phyloP scores from a whole-genome alignment of 2,329 filamentous ascomycete genomes.

The Diaporthe helianthi region DNA sequence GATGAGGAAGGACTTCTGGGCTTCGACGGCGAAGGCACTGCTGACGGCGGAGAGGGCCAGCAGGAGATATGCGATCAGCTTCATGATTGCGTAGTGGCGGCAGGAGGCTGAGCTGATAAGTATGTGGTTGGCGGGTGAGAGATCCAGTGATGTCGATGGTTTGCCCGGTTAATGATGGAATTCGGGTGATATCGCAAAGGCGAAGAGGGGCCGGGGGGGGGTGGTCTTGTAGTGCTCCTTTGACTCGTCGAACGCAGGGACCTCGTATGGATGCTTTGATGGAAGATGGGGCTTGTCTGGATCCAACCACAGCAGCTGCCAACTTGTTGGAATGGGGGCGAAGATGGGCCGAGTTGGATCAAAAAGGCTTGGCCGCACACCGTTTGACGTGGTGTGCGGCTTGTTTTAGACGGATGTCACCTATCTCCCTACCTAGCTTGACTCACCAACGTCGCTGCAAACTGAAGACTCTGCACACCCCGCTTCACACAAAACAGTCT shows the following conservation, averaged over 20 bases:
- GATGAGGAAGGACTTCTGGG: conserved; percentile 77
- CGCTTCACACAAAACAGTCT: background rate
- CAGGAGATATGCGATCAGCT: conserved; percentile 60
- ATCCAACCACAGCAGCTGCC: too few species aligned
- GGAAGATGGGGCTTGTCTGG: background rate
- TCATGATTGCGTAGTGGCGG: conserved; percentile 61
- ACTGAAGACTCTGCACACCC: background rate
- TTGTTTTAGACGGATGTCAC: conserved; percentile 11
- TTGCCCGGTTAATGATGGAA: background rate
- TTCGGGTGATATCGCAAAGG: background rate
- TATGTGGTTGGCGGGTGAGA: background rate
- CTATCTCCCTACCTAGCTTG: background rate
- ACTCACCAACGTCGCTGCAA: conserved; percentile 8
- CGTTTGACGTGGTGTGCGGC: conserved; percentile 9
- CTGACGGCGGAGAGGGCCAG: conserved; percentile 65
- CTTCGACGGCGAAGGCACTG: conserved; percentile 67
- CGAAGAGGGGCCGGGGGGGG: background rate
- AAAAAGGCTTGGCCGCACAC: conserved; percentile 11
- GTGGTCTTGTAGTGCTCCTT: background rate
- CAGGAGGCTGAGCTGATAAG: background rate
- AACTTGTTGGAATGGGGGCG: background rate
- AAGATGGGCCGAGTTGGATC: background rate
- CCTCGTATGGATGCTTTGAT: background rate
- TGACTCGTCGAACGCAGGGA: background rate
- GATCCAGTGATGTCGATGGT: conserved; percentile 3